Conservation (phyloP, 148 eudicot species). For the Chenopodium album region DNA sequence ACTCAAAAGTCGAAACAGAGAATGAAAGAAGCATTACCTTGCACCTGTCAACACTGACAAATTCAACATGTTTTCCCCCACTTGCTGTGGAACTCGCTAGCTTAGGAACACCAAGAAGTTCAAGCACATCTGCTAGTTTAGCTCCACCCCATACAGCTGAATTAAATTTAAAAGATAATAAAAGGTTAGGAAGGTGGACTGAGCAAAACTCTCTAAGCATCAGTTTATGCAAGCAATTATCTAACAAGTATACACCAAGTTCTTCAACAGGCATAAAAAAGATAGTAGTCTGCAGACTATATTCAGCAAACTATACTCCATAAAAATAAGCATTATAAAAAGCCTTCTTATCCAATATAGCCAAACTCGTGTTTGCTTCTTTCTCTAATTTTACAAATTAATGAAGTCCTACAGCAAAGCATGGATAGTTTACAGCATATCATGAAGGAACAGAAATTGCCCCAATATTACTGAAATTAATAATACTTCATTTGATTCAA, state of each 20-base stretch:
- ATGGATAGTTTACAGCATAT: not conserved
- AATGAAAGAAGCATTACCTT: slow-evolving; percentile 49
- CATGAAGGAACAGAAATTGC: not conserved
- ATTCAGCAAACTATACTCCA: not conserved
- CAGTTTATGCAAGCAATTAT: slow-evolving; percentile 7
- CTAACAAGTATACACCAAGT: not conserved
- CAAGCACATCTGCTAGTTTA: slow-evolving; percentile 89
- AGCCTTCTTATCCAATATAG: not conserved
- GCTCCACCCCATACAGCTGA: slow-evolving; percentile 96
- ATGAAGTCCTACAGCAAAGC: not conserved
- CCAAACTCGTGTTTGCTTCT: not conserved
- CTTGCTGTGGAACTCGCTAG: slow-evolving; percentile 51
- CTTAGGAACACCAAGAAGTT: slow-evolving; percentile 74
- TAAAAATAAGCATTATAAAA: not conserved
- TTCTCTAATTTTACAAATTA: not conserved
- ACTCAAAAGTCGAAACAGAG: not conserved
- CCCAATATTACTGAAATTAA: not conserved
- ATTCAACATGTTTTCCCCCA: slow-evolving; percentile 94
- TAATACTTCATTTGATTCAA: no score
- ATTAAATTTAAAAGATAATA: slow-evolving; percentile 16
- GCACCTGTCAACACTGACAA: slow-evolving; percentile 91
- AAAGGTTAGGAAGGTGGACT: not conserved
- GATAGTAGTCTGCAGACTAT: not conserved
- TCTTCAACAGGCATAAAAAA: not conserved
- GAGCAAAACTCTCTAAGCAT: slow-evolving; percentile 3